A percentile compares a stretch with the other conserved stretches of the same genome.
phyloP scores from a whole-genome alignment of 352 stramenopile genomes.

The Thraustochytrium striatum region DNA sequence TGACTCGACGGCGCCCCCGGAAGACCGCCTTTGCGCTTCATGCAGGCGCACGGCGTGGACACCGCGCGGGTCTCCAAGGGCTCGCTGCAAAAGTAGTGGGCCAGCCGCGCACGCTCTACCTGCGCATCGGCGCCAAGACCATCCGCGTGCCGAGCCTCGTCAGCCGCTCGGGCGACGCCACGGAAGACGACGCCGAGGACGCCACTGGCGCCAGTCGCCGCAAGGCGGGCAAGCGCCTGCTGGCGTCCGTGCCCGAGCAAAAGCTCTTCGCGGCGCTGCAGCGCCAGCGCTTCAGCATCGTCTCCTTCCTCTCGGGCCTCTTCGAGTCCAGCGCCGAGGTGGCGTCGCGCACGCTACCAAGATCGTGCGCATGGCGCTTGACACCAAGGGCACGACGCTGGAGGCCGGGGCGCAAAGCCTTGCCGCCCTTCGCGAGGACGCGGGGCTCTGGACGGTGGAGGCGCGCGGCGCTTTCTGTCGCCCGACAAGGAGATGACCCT shows the following conservation, averaged over 20 bases:
- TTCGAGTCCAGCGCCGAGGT: slow-evolving; percentile 4
- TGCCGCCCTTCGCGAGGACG: background rate
- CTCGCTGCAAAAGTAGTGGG: slow-evolving; percentile 78
- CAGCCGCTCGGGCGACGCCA: slow-evolving; percentile 60
- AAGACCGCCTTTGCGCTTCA: slow-evolving; percentile 74
- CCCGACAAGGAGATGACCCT: slow-evolving; percentile 72
- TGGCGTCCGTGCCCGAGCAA: slow-evolving; percentile 72
- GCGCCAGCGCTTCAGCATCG: slow-evolving; percentile 67
- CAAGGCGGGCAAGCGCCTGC: slow-evolving; percentile 60
- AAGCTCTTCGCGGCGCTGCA: slow-evolving; percentile 77
- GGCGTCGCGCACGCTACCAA: slow-evolving; percentile 56
- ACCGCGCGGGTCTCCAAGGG: slow-evolving; percentile 71
- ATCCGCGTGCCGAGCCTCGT: slow-evolving; percentile 75
- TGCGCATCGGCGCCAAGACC: slow-evolving; percentile 78
- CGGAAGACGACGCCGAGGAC: background rate
- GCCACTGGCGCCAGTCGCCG: too few species aligned
- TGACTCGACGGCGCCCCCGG: slow-evolving; percentile 52
- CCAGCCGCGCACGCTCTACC: slow-evolving; percentile 67
- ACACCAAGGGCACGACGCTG: slow-evolving; percentile 66
- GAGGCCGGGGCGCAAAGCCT: slow-evolving; percentile 52
- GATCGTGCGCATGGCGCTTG: slow-evolving; percentile 57
- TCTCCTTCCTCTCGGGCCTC: slow-evolving; percentile 60
- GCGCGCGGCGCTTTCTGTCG: slow-evolving; percentile 68
- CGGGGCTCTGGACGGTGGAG: slow-evolving; percentile 3
- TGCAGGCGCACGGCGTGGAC: slow-evolving; percentile 80